Evolutionary conservation across 192 early-diverging fungal genomes (phyloP), one percentile per base, ranked within the genome.

Genomic region (Coemansia sp.): DNA sequence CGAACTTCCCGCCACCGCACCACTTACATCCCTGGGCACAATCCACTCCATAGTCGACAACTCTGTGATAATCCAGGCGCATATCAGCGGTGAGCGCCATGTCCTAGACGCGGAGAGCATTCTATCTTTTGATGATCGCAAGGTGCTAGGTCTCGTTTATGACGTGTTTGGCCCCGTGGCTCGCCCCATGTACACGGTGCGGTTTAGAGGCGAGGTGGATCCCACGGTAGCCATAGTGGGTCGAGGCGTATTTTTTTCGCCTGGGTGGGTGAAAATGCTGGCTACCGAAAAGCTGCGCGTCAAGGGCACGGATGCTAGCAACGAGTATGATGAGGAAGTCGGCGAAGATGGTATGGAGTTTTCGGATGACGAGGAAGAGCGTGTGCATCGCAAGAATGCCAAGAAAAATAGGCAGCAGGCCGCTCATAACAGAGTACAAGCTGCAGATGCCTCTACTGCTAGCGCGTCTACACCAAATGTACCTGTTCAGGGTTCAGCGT

Each of bases 81-180:
- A 59, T 25, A 8, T 56, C 62, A 7, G 74, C 73, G 42, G 88
- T 68, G 20, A 84, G 85, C 45, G 41, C 65, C 43, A 78, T 64
- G 45, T 94, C 3, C 77, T 99, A 27, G 95, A 98, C 68, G 64
- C 77, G 0, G 97, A 92, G 17, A 91, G 86, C 11, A 47, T 96
- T 4, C 74, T 98, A 9, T 84, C 88, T 0, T 84, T 86, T n/a
- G 73, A 70, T 12, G 85, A 93, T 22, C 75, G 88, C 29, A 71
- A 75, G 10, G 70, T 92, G 6, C 51, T 94, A 9, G 93, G 93
- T 2, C 37, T 60, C 14, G 45, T 94, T 12, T 96, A 89, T 82
- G 97, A 99, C 57, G 94, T 94, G 0, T 94, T 99, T 86, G 97
- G 97, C 6, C 94, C 94, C 9, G 90, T 99, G 1, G 65, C 81